Base-by-base conservation (phyloP, 1,139 yeast species). In the Chernovozyma aurita region DNA sequence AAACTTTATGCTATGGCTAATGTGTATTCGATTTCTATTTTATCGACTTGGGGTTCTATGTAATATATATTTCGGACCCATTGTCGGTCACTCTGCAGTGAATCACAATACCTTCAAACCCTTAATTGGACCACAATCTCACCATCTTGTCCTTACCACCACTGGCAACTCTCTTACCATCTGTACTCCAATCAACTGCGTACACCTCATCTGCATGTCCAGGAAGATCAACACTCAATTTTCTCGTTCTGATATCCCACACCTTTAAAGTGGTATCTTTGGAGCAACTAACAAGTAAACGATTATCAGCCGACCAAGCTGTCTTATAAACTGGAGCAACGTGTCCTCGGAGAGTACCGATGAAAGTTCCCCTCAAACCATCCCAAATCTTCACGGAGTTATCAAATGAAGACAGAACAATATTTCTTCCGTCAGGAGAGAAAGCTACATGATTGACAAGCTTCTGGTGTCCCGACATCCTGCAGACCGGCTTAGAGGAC, bases 391-490 rank as follows among this genome's bases (percentile, higher is more conserved):
- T 92, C 47, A 94, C 79, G 2, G 95, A 85, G 59, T 92, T 92
- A 59, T 92, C 99, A 56, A 92, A 92, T 1, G 97, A 87, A 4
- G 96, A 90, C 11, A 96, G 86, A 1, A 92, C 95, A 36, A 94
- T 76, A 49, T 77, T 74, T 46, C 96, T 75, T 7, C 97, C 97
- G 58, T 92, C 97, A 3, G 99, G 98, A 1, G 96, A 85, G 55
- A 92, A 92, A 7, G 90, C 80, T 6, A 92, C 99, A 57, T 92
- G 97, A 54, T 92, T 92, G 20, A 92, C 98, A 26, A 90, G 70
- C 60, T 92, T 92, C 56, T 92, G 98, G 60, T 92, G 99, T 18
- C 99, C 99, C 1, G 96, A 88, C 94, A 92, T 84, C 52, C 98
- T 75, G 40, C 87, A 79, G 7, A 92, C 60, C 1, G 98, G 98